Conservation (phyloP, 2,329 filamentous ascomycete species). For the Trichoderma sp. region DNA sequence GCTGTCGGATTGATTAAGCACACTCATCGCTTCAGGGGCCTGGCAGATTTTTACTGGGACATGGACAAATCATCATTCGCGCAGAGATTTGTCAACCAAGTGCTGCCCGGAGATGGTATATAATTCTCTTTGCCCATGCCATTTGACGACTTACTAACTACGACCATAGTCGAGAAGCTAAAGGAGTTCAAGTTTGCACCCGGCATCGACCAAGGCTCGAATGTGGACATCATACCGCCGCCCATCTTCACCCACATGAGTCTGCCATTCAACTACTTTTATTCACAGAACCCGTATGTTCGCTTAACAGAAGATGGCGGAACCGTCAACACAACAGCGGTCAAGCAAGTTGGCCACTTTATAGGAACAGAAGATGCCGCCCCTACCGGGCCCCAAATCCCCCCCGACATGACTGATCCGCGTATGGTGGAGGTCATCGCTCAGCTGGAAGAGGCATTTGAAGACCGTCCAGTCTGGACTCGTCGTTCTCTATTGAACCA, state of each 20-base stretch:
- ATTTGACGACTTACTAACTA: conserved; percentile 24
- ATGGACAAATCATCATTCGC: conserved; percentile 68
- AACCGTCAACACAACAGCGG: conserved; percentile 58
- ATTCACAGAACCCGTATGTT: conserved; percentile 81
- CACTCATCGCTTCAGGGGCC: conserved; percentile 82
- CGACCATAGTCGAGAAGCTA: conserved; percentile 43
- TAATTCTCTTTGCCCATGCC: conserved; percentile 19
- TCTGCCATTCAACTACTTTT: conserved; percentile 75
- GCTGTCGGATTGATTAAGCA: conserved; percentile 70
- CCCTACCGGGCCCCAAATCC: conserved; percentile 58
- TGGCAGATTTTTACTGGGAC: conserved; percentile 85
- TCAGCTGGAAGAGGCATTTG: conserved; percentile 63
- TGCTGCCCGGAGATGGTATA: conserved; percentile 69
- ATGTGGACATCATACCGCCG: conserved; percentile 74
- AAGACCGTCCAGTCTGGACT: conserved; percentile 80
- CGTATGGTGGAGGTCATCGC: conserved; percentile 63
- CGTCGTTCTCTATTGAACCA: conserved; percentile 76
- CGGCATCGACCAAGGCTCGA: conserved; percentile 55
- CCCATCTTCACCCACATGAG: conserved; percentile 73
- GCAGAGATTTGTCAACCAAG: conserved; percentile 65
- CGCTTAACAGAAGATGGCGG: conserved; percentile 57
- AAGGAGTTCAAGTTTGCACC: conserved; percentile 65
- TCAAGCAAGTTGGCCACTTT: conserved; percentile 60
- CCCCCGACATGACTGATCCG: conserved; percentile 58
- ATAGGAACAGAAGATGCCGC: conserved; percentile 61